Evolutionary conservation across 1,284 basidiomycete genomes (phyloP).

Genomic region (Rhodotorula glutinis): DNA sequence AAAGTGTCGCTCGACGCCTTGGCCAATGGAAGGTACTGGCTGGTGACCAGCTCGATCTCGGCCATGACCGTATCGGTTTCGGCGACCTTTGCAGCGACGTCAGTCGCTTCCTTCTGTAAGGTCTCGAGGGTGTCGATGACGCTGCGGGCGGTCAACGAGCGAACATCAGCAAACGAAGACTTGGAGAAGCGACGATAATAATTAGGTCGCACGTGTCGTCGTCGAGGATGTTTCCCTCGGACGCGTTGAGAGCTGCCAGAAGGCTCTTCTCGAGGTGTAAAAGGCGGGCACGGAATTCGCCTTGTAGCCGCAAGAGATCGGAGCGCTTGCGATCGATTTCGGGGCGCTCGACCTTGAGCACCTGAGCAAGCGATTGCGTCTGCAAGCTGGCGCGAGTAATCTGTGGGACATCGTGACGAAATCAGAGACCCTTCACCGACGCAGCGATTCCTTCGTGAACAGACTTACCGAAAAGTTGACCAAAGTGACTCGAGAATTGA

Average conservation of each 20-base stretch:
- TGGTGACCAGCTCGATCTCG: slow-evolving; percentile 92
- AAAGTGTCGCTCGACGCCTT: slow-evolving; percentile 96
- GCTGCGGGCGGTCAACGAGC: slow-evolving; percentile 17
- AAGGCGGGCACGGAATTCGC: slow-evolving; percentile 91
- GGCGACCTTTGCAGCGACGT: slow-evolving; percentile 94
- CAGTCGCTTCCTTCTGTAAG: slow-evolving; percentile 93
- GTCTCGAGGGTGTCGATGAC: slow-evolving; percentile 97
- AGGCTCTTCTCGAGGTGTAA: slow-evolving; percentile 90
- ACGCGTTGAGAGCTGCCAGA: slow-evolving; percentile 94
- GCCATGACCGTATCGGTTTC: slow-evolving; percentile 94
- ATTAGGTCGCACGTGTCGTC: slow-evolving; percentile 72
- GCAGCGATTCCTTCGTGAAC: background rate
- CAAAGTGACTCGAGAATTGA: slow-evolving; percentile 97
- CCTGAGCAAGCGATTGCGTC: slow-evolving; percentile 95
- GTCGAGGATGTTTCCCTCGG: slow-evolving; percentile 93
- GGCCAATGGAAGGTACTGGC: slow-evolving; percentile 89
- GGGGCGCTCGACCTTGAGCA: slow-evolving; percentile 92
- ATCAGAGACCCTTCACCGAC: background rate
- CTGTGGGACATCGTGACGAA: background rate
- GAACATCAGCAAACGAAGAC: no score
- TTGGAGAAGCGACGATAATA: background rate
- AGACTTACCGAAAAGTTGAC: slow-evolving; percentile 95
- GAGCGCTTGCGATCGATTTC: slow-evolving; percentile 95
- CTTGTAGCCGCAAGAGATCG: slow-evolving; percentile 98
- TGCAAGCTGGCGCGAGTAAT: slow-evolving; percentile 89